Percentiles rank a stretch among this genome's conserved stretches.
Evolutionary conservation across 2,329 filamentous ascomycete genomes (phyloP).

Genomic region (Fonsecaea monophora): DNA sequence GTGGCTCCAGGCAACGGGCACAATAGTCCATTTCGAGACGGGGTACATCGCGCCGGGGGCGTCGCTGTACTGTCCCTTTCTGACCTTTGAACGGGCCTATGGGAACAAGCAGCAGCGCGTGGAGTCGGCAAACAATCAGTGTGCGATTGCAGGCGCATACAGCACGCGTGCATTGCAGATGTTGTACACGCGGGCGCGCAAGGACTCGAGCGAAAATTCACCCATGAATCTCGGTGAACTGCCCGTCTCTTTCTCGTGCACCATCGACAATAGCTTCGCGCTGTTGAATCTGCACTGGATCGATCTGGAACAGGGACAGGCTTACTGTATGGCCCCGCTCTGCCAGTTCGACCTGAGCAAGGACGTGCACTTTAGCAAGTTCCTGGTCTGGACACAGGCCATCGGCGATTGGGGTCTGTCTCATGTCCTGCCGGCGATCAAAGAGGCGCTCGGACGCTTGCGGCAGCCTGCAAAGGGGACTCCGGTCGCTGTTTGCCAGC

Average conservation of each 20-base stretch:
- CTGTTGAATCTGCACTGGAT: slow-evolving; percentile 37
- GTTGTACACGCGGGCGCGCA: slow-evolving; percentile 28
- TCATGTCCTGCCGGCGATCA: slow-evolving; percentile 29
- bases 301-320: slow-evolving; percentile 25
- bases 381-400: slow-evolving; percentile 32
- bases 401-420: slow-evolving; percentile 32
- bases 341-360: slow-evolving; percentile 37
- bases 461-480: slow-evolving; percentile 4
- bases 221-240: slow-evolving; percentile 13
- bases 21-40: slow-evolving; percentile 32
- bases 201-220: slow-evolving; percentile 16
- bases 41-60: slow-evolving; percentile 31
- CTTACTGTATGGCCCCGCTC: slow-evolving; percentile 35
- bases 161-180: slow-evolving; percentile 30
- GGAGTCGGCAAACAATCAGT: slow-evolving; percentile 37
- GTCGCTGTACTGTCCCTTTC: slow-evolving; percentile 30
- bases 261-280: slow-evolving; percentile 35
- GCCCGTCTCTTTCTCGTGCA: slow-evolving; percentile 35
- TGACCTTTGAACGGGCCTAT: slow-evolving; percentile 34
- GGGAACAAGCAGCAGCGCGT: slow-evolving; percentile 33
- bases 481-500: slow-evolving; percentile 8
- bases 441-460: slow-evolving; percentile 23
- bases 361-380: slow-evolving; percentile 31
- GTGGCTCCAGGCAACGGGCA: slow-evolving; percentile 33
- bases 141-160: slow-evolving; percentile 34